These are phyloP conservation scores for Trichoderma koningiopsis DNA, from an alignment of 2,329 filamentous ascomycete species.

Conservation along the genomic window DNA sequence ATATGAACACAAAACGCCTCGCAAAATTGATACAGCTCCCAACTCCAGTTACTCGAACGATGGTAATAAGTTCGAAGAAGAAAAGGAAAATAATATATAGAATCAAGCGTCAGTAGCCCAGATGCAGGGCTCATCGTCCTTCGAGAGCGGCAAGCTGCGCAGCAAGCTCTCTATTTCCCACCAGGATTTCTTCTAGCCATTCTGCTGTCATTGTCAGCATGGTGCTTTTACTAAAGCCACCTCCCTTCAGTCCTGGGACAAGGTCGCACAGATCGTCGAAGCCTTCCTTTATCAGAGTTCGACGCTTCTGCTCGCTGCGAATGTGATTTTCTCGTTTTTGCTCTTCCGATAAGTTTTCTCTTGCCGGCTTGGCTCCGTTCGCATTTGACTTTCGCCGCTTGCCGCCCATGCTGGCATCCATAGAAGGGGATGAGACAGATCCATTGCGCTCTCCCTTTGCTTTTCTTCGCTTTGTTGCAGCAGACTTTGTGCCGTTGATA, in stretches of 20 bases:
- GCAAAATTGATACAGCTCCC: background rate
- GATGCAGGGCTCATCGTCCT: conserved; percentile 27
- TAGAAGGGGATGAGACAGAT: conserved; percentile 37
- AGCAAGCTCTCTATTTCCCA: conserved; percentile 65
- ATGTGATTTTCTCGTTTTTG: conserved; percentile 88
- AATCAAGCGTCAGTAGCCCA: background rate
- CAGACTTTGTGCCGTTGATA: conserved; percentile 32
- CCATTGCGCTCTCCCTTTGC: conserved; percentile 46
- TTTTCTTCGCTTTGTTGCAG: conserved; percentile 51
- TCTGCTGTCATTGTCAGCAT: conserved; percentile 75
- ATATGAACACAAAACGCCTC: conserved; percentile 13
- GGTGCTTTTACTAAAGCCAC: conserved; percentile 80
- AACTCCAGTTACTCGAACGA: conserved; percentile 8
- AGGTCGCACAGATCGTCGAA: conserved; percentile 79
- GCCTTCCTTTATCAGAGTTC: conserved; percentile 78
- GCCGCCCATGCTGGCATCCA: conserved; percentile 36
- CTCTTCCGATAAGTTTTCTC: conserved; percentile 77
- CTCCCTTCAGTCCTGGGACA: conserved; percentile 72
- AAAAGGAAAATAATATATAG: background rate
- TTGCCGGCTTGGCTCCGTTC: conserved; percentile 47
- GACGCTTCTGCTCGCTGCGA: conserved; percentile 81
- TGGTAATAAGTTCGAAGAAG: background rate
- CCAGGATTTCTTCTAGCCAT: conserved; percentile 73
- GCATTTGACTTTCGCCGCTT: conserved; percentile 56
- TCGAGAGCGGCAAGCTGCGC: conserved; percentile 51